phyloP scores from a whole-genome alignment of 352 stramenopile genomes.

The Phytophthora sojae region DNA sequence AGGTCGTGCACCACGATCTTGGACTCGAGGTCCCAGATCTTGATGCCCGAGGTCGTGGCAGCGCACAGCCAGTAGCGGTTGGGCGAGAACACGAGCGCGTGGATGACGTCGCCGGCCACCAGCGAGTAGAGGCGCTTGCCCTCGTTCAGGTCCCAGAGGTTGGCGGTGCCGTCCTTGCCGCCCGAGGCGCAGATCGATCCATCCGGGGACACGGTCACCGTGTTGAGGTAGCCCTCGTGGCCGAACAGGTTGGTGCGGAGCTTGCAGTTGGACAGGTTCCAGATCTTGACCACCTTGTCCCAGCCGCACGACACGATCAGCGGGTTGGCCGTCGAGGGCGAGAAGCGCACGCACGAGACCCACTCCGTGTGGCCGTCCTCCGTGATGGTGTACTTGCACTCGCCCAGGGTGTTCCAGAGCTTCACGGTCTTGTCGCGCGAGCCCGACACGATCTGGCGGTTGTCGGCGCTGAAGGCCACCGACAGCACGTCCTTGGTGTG shows the following conservation, averaged over 20 bases:
- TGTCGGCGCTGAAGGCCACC: constrained; percentile 99
- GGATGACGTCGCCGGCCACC: constrained; percentile 97
- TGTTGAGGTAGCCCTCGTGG: constrained; percentile 99
- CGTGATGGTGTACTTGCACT: constrained; percentile 99
- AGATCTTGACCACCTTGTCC: constrained; percentile 99
- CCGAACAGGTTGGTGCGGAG: constrained; percentile 99
- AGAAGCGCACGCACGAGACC: constrained; percentile 99
- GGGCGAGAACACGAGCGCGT: constrained; percentile 98
- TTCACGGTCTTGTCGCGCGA: constrained; percentile 99
- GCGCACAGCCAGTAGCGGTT: constrained; percentile 99
- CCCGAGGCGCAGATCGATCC: constrained; percentile 99
- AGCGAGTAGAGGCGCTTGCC: constrained; percentile 99
- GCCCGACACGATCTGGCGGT: constrained; percentile 99
- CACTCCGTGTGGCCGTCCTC: constrained; percentile 99
- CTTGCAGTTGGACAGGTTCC: constrained; percentile 99
- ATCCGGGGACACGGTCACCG: constrained; percentile 99
- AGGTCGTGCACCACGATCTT: constrained; percentile 99
- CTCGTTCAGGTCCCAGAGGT: constrained; percentile 99
- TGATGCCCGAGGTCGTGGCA: constrained; percentile 98
- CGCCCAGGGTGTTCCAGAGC: constrained; percentile 99
- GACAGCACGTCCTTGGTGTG: constrained; percentile 99
- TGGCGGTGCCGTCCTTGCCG: constrained; percentile 99
- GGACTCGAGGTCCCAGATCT: constrained; percentile 99
- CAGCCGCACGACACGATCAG: constrained; percentile 99
- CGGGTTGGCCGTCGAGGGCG: constrained; percentile 94